These are phyloP conservation scores for Aethionema arabicum DNA, from an alignment of 345 rosid species.

Conservation along the genomic window DNA sequence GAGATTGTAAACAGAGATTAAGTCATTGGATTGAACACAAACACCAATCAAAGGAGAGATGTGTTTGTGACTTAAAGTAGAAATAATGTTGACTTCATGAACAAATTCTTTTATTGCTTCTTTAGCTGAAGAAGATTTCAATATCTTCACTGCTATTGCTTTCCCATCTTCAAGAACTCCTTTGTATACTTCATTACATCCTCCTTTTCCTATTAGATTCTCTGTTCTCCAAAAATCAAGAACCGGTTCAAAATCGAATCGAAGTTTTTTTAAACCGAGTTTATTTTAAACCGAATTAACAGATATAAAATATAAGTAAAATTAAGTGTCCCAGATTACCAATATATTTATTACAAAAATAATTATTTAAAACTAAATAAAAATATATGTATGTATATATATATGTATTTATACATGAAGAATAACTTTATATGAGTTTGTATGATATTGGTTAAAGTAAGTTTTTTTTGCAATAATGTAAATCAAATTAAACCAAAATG, in stretches of 20 bases:
- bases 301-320: too few relatives aligned
- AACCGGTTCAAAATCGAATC: neutral
- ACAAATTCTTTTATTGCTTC: conserved; percentile 69
- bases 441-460: too few relatives aligned
- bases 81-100: conserved; percentile 68
- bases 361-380: too few relatives aligned
- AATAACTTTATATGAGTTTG: too few relatives aligned
- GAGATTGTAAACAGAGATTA: conserved; percentile 75
- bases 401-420: too few relatives aligned
- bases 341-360: too few relatives aligned
- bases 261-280: too few relatives aligned
- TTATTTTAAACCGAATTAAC: too few relatives aligned
- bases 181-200: conserved; percentile 69
- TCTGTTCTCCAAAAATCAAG: conserved; percentile 40
- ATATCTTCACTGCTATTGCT: conserved; percentile 68
- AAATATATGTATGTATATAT: too few relatives aligned
- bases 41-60: conserved; percentile 66
- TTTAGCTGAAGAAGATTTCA: conserved; percentile 58
- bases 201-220: conserved; percentile 81
- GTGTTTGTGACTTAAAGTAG: conserved; percentile 61
- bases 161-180: conserved; percentile 74
- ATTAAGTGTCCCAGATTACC: too few relatives aligned
- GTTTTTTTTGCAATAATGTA: too few relatives aligned
- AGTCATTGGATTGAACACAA: conserved; percentile 50
- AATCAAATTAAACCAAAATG: too few relatives aligned